Percentiles rank a stretch among this genome's conserved stretches.
Conservation (phyloP, 2,329 filamentous ascomycete genomes). For the Colletotrichum neosansevieriae region DNA sequence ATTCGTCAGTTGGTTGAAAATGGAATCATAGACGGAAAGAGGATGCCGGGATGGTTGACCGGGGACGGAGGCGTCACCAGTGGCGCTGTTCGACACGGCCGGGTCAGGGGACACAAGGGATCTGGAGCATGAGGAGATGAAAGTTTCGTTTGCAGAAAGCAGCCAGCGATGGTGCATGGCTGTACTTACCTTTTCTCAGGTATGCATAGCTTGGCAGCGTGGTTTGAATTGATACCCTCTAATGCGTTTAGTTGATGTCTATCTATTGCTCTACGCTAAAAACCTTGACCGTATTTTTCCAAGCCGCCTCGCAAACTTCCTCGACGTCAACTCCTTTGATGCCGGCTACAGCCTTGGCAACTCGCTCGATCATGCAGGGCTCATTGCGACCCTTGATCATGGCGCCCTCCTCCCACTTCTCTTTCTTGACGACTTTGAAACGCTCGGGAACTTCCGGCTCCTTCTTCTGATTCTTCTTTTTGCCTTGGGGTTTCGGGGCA, state of each 20-base stretch:
- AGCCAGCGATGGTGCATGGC: not conserved
- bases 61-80: conserved; percentile 85
- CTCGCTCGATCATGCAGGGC: conserved; percentile 85
- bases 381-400: conserved; percentile 98
- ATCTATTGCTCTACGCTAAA: conserved; percentile 75
- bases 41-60: conserved; percentile 92
- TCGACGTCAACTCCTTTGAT: conserved; percentile 85
- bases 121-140: conserved; percentile 53
- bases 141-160: not conserved
- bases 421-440: conserved; percentile 92
- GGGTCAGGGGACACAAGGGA: conserved; percentile 70
- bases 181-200: not conserved
- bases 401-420: conserved; percentile 87
- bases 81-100: conserved; percentile 75
- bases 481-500: conserved; percentile 47
- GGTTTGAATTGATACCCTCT: conserved; percentile 25
- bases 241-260: conserved; percentile 39
- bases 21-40: conserved; percentile 79
- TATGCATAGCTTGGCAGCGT: conserved; percentile 2
- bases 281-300: conserved; percentile 83
- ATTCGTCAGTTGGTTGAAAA: conserved; percentile 82
- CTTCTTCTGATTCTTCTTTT: conserved; percentile 67
- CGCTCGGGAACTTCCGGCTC: conserved; percentile 76
- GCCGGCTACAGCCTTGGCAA: conserved; percentile 88
- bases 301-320: conserved; percentile 87